phyloP scores from a whole-genome alignment of 371 early-diverging fungal genomes.

The Rhizopus arrhizus region DNA sequence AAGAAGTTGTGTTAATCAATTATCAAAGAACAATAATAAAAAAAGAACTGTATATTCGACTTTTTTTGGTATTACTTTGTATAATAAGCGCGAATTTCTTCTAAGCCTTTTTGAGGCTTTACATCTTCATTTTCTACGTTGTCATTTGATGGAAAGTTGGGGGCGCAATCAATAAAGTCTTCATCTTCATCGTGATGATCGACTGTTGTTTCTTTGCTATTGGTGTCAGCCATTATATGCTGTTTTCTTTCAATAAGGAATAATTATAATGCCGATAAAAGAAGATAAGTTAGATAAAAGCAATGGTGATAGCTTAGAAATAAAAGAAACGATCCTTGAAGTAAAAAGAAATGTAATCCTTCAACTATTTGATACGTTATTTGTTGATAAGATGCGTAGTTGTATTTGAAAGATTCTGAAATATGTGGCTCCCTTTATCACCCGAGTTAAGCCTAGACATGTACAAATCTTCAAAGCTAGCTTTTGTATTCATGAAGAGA shows the following conservation, averaged over 20 bases:
- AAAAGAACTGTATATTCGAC: background rate
- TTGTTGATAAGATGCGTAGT: background rate
- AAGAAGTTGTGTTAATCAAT: background rate
- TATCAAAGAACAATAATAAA: background rate
- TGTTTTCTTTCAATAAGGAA: background rate
- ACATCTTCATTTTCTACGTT: background rate
- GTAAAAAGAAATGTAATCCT: background rate
- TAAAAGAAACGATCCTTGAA: background rate
- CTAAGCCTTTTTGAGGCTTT: conserved; percentile 26
- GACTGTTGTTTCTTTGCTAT: conserved; percentile 1
- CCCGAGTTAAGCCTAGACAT: no score
- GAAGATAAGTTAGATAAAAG: background rate
- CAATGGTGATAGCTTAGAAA: background rate
- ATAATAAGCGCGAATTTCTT: conserved; percentile 50
- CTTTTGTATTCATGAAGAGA: no score
- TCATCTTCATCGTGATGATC: background rate
- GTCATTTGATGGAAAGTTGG: background rate
- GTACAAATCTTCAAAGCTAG: no score
- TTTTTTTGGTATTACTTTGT: conserved; percentile 33
- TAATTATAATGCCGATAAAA: background rate
- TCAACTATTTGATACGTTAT: conserved; percentile 1
- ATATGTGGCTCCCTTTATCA: background rate
- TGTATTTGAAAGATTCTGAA: conserved; percentile 6
- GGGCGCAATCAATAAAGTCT: background rate
- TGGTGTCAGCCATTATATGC: background rate